Evolutionary conservation across 345 rosid genomes (phyloP), one percentile per base, ranked within the genome.

Genomic region (Pelargonium nanum): DNA sequence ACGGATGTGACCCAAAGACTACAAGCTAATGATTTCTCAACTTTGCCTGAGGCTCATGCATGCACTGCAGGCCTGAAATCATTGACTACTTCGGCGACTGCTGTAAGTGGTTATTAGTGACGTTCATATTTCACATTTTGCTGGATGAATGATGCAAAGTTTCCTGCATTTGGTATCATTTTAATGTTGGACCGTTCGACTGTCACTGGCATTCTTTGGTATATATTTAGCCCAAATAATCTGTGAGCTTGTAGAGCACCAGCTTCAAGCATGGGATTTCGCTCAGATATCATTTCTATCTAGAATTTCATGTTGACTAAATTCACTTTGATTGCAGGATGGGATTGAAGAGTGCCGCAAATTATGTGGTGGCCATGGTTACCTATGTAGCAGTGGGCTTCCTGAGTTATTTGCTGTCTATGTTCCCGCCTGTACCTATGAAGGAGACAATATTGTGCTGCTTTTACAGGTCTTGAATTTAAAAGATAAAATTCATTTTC

Each of bases 61-160:
- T 94, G 99, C 74, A 94, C 99, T 66, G 97, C 99, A 1, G 99
- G 97, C 65, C 79, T 94, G 78, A 94, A 94, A 79, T 94, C 99
- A 65, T 67, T 94, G 76, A 94, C 99, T 51, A 90, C 99, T 61
- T 61, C 96, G 64, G 83, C 73, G 63, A 90, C 99, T 67, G 93
- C 96, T 69, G 99, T 93, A 86, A 30, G 89, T 79, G 60, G 59
- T 65, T 62, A 52, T 63, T 58, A 56, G 44, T 53, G 56, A 55
- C 62, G 15, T 19, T 45, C 51, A 25, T 23, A 6, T 26, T n/a
- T n/a, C n/a, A n/a, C n/a, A n/a, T n/a, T n/a, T n/a, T n/a, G n/a
- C n/a, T n/a, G n/a, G n/a, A n/a, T n/a, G n/a, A n/a, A n/a, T n/a
- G n/a, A n/a, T n/a, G n/a, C n/a, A n/a, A n/a, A n/a, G n/a, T n/a